A percentile compares a stretch with the other conserved stretches of the same genome.
These are phyloP conservation scores for Dendrocalamus sinicus DNA, from an alignment of 176 grass and related monocot species.

Conservation along the genomic window DNA sequence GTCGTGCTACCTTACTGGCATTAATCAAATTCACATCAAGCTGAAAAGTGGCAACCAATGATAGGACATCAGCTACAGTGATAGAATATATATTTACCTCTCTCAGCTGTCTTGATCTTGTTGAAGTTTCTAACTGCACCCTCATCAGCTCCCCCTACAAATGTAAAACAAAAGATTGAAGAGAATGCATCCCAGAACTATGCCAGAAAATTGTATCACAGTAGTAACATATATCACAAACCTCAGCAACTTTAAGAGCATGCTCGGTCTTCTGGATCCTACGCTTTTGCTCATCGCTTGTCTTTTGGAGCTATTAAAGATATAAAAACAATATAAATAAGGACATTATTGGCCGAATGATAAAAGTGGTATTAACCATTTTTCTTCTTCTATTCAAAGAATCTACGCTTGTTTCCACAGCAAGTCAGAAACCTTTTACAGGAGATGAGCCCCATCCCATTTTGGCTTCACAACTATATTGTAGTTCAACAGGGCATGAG, in stretches of 20 bases:
- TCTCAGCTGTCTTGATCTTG: conserved; percentile 65
- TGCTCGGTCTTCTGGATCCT: conserved; percentile 87
- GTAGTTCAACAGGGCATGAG: conserved; percentile 11
- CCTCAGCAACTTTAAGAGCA: conserved; percentile 87
- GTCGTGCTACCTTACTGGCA: neutral
- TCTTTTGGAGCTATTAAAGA: conserved; percentile 79
- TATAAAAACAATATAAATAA: conserved; percentile 45
- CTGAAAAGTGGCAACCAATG: conserved; percentile 5
- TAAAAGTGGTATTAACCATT: neutral
- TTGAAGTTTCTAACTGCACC: conserved; percentile 70
- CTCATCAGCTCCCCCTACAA: conserved; percentile 88
- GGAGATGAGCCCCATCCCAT: neutral
- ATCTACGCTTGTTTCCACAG: conserved; percentile 10
- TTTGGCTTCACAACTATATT: neutral
- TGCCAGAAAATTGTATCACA: conserved; percentile 27
- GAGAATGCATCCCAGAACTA: conserved; percentile 25
- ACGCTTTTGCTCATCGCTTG: conserved; percentile 68
- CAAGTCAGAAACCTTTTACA: conserved; percentile 14
- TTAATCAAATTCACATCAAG: conserved; percentile 21
- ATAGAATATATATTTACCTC: conserved; percentile 66
- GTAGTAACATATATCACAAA: conserved; percentile 47
- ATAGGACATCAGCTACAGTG: conserved; percentile 29
- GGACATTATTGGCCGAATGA: neutral
- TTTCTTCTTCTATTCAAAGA: neutral
- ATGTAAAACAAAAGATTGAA: conserved; percentile 45